Evolutionary conservation across 208 protist species (phyloP), one percentile per base, ranked within the genome.

Genomic region (Trypanosoma brucei): DNA sequence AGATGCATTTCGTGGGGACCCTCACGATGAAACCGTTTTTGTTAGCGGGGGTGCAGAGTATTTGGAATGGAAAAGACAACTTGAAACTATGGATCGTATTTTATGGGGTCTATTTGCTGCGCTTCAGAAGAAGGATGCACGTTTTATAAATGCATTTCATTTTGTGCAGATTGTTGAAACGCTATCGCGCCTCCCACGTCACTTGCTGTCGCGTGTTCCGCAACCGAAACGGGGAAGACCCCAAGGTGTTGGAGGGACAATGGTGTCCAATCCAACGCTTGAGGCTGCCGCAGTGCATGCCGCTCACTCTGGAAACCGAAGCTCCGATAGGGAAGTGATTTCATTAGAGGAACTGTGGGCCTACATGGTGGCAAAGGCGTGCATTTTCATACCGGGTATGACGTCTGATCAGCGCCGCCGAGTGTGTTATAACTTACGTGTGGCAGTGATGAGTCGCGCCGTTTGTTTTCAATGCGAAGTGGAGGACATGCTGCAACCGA

Each of bases 351-450:
- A 85, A 11, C 74, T 93, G 40, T 93, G 87, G 87, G 62, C 66
- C 14, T 93, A 83, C 54, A 68, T 93, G 7, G 68, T 93, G 6
- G 55, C 84, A 61, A 93, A 93, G 58, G 79, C 83, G 34, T 83
- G 77, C 61, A 84, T 93, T 34, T 93, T 93, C 63, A 73, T 91
- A 39, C 82, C 81, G 2, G 77, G 50, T 53, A 50, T 89, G 30
- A 56, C 83, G 0, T 66, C 72, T 6, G 44, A 45, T 38, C 72
- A 87, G 55, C 77, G 86, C 0, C 73, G 81, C 6, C 45, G 70
- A 1, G 76, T 83, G 6, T 88, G 82, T 56, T 58, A 52, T 22
- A 57, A 55, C 31, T 62, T 93, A 4, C 57, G 86, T 39, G 49
- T 78, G 33, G 76, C 78, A 36, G 64, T 93, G 36, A n/a, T 50